Base-by-base conservation (phyloP, 208 protist species). In the Crithidia bombi region DNA sequence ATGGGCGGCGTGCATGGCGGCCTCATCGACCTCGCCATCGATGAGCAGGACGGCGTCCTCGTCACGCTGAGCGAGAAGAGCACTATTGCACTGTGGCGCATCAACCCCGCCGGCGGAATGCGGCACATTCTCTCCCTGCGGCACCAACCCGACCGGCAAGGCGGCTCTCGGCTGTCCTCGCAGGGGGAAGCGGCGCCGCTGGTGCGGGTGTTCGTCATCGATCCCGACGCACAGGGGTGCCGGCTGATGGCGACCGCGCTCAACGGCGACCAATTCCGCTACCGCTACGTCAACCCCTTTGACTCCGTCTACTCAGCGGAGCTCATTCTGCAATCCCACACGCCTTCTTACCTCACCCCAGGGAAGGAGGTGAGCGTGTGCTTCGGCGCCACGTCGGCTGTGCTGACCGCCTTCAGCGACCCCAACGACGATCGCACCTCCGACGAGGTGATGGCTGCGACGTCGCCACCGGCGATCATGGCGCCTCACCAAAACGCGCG, bases 261-360 rank as follows among this genome's bases (percentile, higher is more conserved):
- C 55, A 93, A 90, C 65, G 92, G 92, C 15, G 88, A 95, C 19
- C 87, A 92, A 69, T 93, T 91, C 43, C 92, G 86, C 41, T 96
- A 96, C 67, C 75, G 81, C 46, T 94, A 90, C 69, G 69, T 78
- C 36, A 78, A 85, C 67, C 44, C 73, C 17, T 83, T 70, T 52
- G 71, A 76, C 32, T 73, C 65, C 32, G 75, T 79, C 43, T 75
- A 72, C 65, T 55, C 54, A 19, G 65, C 69, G 11, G 79, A 85
- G 36, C 75, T 95, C 23, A 69, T 80, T 26, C 69, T 93, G 55
- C 79, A 81, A n/a, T 79, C 80, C 12, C 67, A 83, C 38, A 80
- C 84, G 35, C 80, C 78, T 14, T 85, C 88, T 11, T 80, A 81
- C 63, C 76, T 89, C 35, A 61, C 78, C 2, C 49, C 64, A 17